phyloP scores from a whole-genome alignment of 2,329 filamentous ascomycete species.

The Aspergillus niger region DNA sequence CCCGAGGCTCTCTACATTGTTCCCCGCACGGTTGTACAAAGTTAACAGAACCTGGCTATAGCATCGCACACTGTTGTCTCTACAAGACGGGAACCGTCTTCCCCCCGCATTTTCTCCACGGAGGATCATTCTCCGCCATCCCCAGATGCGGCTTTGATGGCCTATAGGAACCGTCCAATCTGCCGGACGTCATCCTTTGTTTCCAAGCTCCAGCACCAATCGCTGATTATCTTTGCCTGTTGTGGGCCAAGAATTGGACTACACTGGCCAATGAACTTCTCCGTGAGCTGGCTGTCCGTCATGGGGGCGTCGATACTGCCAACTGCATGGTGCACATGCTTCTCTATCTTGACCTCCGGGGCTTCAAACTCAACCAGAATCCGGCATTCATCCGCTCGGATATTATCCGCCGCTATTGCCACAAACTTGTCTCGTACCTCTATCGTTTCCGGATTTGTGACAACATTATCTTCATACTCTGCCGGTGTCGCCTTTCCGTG shows the following conservation, averaged over 20 bases:
- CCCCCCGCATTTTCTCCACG: background rate
- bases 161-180: conserved; percentile 23
- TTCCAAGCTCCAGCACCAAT: conserved; percentile 35
- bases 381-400: conserved; percentile 48
- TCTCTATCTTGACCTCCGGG: conserved; percentile 40
- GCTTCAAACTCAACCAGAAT: conserved; percentile 43
- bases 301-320: conserved; percentile 54
- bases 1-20: background rate
- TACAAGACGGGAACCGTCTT: background rate
- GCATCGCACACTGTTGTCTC: background rate
- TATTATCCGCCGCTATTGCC: conserved; percentile 43
- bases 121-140: background rate
- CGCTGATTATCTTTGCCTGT: conserved; percentile 38
- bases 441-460: conserved; percentile 46
- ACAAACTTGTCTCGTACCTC: conserved; percentile 49
- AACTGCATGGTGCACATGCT: conserved; percentile 53
- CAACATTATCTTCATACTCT: conserved; percentile 54
- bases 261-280: conserved; percentile 55
- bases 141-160: background rate
- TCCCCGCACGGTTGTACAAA: background rate
- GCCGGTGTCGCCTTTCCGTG: conserved; percentile 55
- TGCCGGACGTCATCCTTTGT: conserved; percentile 35
- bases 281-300: conserved; percentile 48
- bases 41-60: background rate
- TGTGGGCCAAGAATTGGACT: conserved; percentile 44